Percentiles rank a stretch among this genome's conserved stretches.
Evolutionary conservation across 306 rosid genomes (phyloP).

Genomic region (Vigna trinervia): DNA sequence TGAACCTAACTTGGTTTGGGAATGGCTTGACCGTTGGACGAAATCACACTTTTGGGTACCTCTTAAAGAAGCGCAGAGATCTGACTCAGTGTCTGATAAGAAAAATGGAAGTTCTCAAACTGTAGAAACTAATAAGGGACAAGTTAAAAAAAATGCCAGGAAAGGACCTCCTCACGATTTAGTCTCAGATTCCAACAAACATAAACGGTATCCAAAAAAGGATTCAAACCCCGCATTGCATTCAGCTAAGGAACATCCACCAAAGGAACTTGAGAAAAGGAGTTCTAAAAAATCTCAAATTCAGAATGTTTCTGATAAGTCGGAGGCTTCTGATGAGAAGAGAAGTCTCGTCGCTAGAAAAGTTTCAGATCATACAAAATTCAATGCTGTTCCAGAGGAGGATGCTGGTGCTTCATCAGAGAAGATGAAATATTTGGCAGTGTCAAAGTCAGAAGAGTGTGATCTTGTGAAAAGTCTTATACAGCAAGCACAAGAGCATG

Average conservation of each 20-base stretch:
- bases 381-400: constrained; percentile 34
- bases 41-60: constrained; percentile 49
- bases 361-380: constrained; percentile 17
- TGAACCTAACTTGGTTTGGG: constrained; percentile 44
- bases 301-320: constrained; percentile 35
- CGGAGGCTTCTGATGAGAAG: constrained; percentile 40
- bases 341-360: constrained; percentile 25
- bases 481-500: constrained; percentile 28
- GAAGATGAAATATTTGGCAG: constrained; percentile 22
- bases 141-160: constrained; percentile 37
- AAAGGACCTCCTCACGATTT: constrained; percentile 33
- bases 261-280: constrained; percentile 45
- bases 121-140: constrained; percentile 27
- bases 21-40: constrained; percentile 60
- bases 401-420: constrained; percentile 29
- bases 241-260: constrained; percentile 43
- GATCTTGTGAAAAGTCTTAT: constrained; percentile 24
- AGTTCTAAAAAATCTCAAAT: constrained; percentile 30
- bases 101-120: constrained; percentile 33
- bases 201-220: constrained; percentile 40
- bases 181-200: constrained; percentile 36
- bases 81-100: constrained; percentile 27
- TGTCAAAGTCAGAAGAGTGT: constrained; percentile 27
- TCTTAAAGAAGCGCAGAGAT: constrained; percentile 26
- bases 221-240: constrained; percentile 32